Evolutionary conservation across 2,329 filamentous ascomycete genomes (phyloP), one percentile per base, ranked within the genome.

Genomic region (Botrytis sinoallii): DNA sequence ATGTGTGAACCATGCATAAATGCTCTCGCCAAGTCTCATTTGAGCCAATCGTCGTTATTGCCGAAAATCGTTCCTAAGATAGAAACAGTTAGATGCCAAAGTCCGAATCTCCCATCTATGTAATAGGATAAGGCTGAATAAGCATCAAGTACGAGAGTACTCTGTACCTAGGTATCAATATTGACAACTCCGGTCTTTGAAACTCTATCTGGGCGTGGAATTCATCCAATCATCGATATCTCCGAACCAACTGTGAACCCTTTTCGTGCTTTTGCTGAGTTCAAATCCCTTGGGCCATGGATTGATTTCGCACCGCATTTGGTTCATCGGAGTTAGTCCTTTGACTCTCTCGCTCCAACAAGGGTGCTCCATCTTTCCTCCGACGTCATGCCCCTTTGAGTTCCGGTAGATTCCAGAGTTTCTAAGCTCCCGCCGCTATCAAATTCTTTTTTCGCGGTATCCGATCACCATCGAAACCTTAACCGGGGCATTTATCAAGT

Each of bases 241-340:
- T 25, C 60, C 60, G 60, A 60, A 25, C 2, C 25, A 25, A 60
- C 20, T 14, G 22, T 60, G 32, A 35, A 35, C 57, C 57, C 9
- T 20, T 60, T 60, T 20, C 18, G 35, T 25, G 57, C 32, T 22
- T 14, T 60, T 22, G 29, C 32, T 60, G 35, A 1, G 6, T 25
- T 16, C 32, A 38, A 25, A 60, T 60, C 32, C 20, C 59, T 22
- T 60, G 22, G 32, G 16, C 35, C 8, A 25, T 12, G 6, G 32
- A 32, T 20, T 32, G 7, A 18, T 46, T 9, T 10, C 18, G 46
- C 20, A 32, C 63, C 29, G 42, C 40, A 32, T 65, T 46, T 32
- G 63, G 63, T 35, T n/a, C 29, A 48, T 67, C 64, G 64, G 64
- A 52, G 64, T 67, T 66, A 66, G 29, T 66, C 44, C 44, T 38